Conservation (phyloP, 768 basidiomycete species). For the Auricularia sp. region DNA sequence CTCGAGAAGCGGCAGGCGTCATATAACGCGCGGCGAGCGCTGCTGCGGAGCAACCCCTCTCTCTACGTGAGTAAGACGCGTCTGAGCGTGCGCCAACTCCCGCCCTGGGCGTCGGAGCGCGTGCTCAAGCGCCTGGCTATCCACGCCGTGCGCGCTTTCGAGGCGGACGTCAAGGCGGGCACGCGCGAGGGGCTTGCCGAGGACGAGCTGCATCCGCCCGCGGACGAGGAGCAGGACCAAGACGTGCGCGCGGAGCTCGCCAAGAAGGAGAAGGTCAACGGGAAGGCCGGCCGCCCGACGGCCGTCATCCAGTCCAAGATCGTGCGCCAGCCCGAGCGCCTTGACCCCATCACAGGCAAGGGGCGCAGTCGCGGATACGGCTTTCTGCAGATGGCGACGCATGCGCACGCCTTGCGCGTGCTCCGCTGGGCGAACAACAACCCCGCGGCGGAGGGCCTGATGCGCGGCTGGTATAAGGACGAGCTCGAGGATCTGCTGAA, state of each 20-base stretch:
- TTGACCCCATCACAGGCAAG: constrained; percentile 79
- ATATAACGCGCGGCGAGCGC: constrained; percentile 71
- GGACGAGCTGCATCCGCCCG: constrained; percentile 48
- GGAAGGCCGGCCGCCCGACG: constrained; percentile 25
- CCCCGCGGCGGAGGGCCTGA: constrained; percentile 46
- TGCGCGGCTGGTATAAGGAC: constrained; percentile 78
- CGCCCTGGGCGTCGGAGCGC: constrained; percentile 81
- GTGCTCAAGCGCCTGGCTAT: constrained; percentile 79
- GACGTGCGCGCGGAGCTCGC: constrained; percentile 15
- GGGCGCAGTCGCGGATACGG: constrained; percentile 91
- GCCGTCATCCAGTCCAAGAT: constrained; percentile 86
- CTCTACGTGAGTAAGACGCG: constrained; percentile 92
- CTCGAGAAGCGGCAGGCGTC: constrained; percentile 77
- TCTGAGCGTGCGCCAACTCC: constrained; percentile 87
- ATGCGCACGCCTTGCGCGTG: constrained; percentile 84
- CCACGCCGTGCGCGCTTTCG: constrained; percentile 70
- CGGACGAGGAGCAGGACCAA: constrained; percentile 19
- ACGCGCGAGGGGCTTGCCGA: constrained; percentile 46
- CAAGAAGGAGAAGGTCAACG: constrained; percentile 25
- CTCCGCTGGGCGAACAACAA: constrained; percentile 95
- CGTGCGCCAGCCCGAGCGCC: constrained; percentile 78
- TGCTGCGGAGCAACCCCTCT: constrained; percentile 86
- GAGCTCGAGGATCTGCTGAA: constrained; percentile 54
- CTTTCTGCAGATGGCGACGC: constrained; percentile 81
- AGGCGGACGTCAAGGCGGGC: constrained; percentile 61